Base-by-base conservation (phyloP, 164 flowering plant species). In the Piper betle region DNA sequence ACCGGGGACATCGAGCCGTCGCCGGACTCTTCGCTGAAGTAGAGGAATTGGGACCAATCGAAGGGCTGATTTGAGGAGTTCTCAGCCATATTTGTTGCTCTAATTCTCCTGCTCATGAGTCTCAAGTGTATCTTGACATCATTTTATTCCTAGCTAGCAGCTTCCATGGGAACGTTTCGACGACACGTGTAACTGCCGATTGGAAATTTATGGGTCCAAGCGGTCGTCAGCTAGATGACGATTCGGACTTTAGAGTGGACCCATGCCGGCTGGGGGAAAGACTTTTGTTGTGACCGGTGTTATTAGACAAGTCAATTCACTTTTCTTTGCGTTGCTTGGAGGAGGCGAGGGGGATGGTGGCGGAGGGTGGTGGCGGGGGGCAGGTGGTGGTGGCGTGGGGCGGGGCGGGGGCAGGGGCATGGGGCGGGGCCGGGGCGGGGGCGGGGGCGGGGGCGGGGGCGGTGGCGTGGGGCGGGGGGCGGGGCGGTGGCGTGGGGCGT, bases 21-120 rank as follows among this genome's bases (percentile, higher is more conserved):
- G 6, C 57, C 68, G 8, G 52, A 63, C 0, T 57, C 65, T 11
- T 58, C 77, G 3, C 66, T 75, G 17, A 63, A 12, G 25, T 70
- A 3, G 1, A 79, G 66, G 55, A 63, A 79, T 42, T 79, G 77
- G 8, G 78, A 75, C 5, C 75, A 8, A 20, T 72, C 69, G 54
- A 79, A 74, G 9, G 70, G 72, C 39, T 40, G 38, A 6, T 52
- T 38, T 16, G 46, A 42, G 11, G 10, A 10, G 3, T 46, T 1
- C 10, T 46, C 50, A 46, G 50, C 50, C 50, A 46, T 46, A 10
- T 46, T 10, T 46, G 50, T 46, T 2, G 50, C 15, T 15, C 50
- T 10, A 46, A 46, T 46, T 46, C 11, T 2, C 15, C 15, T 2
- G 15, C 15, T 12, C 50, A 10, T 10, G 15, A 5, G 50, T 46